A percentile compares a stretch with the other conserved stretches of the same genome.
phyloP scores from a whole-genome alignment of 306 rosid species.

The Ziziphus jujuba region DNA sequence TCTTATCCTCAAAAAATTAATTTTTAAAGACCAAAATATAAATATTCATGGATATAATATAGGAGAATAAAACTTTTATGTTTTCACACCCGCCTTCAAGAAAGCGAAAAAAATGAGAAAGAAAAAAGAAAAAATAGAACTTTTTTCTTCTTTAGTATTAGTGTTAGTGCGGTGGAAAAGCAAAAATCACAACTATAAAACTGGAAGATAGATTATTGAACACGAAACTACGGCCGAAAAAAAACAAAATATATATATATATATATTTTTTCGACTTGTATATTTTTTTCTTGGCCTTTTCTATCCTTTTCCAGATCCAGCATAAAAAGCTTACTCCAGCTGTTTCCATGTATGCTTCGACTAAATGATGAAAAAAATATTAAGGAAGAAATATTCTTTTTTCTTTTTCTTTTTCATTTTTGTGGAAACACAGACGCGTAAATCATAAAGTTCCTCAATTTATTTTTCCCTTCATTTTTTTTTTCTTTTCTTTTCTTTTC shows the following conservation, averaged over 20 bases:
- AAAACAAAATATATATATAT: too few species aligned
- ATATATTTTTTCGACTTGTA: conserved; percentile 36
- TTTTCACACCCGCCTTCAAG: conserved; percentile 17
- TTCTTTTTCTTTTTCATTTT: background rate
- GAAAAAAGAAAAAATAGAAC: conserved; percentile 23
- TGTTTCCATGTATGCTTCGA: conserved; percentile 38
- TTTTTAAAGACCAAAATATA: conserved; percentile 31
- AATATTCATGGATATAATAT: conserved; percentile 28
- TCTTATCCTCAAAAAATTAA: conserved; percentile 24
- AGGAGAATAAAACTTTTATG: conserved; percentile 33
- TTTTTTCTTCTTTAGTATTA: conserved; percentile 37
- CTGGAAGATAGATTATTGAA: conserved; percentile 45
- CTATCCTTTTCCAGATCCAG: conserved; percentile 58
- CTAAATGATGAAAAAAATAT: conserved; percentile 14
- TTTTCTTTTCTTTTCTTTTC: too few species aligned
- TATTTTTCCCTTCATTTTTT: background rate
- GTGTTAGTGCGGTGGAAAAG: conserved; percentile 49
- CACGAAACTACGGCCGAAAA: conserved; percentile 54
- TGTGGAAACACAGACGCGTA: conserved; percentile 4
- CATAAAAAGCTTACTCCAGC: conserved; percentile 51
- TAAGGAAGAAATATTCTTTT: background rate
- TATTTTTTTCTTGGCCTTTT: conserved; percentile 29
- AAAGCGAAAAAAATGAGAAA: too few species aligned
- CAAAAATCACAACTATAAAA: conserved; percentile 37
- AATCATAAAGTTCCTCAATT: background rate